A percentile compares a stretch with the other conserved stretches of the same genome.
These are phyloP conservation scores for Nicotiana noctiflora DNA, from an alignment of 257 asterid species.

Conservation along the genomic window DNA sequence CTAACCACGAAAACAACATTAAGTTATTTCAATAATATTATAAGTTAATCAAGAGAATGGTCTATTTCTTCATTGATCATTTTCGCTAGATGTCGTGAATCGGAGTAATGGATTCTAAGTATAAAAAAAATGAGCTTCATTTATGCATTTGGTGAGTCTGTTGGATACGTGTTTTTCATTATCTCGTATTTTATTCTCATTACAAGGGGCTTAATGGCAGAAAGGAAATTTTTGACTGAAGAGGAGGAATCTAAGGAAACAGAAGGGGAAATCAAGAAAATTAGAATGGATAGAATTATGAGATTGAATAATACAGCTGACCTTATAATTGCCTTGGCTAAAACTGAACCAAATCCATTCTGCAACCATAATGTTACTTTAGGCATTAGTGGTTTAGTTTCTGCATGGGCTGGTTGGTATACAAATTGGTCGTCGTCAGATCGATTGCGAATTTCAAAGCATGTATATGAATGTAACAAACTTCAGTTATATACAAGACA, in stretches of 20 bases:
- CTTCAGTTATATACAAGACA: too few relatives aligned
- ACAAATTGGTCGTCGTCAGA: slow-evolving; percentile 73
- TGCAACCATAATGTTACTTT: slow-evolving; percentile 77
- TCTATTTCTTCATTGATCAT: slow-evolving; percentile 90
- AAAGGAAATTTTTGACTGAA: slow-evolving; percentile 25
- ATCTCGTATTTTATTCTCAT: slow-evolving; percentile 55
- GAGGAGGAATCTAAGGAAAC: slow-evolving; percentile 19
- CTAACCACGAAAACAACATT: too few relatives aligned
- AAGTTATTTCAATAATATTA: too few relatives aligned
- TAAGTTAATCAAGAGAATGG: slow-evolving; percentile 32
- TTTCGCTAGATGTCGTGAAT: slow-evolving; percentile 74
- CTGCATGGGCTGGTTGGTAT: slow-evolving; percentile 99
- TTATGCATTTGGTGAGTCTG: slow-evolving; percentile 88
- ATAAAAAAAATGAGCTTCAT: slow-evolving; percentile 61
- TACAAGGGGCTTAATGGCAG: slow-evolving; percentile 47
- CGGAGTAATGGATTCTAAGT: slow-evolving; percentile 52
- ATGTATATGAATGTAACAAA: slow-evolving; percentile 2
- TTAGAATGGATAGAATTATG: slow-evolving; percentile 74
- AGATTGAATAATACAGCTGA: slow-evolving; percentile 80
- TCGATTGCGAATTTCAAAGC: not conserved
- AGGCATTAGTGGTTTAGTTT: slow-evolving; percentile 86
- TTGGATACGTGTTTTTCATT: slow-evolving; percentile 69
- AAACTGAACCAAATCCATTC: slow-evolving; percentile 87
- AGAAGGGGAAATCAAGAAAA: slow-evolving; percentile 28
- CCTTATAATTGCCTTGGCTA: slow-evolving; percentile 71